phyloP scores from a whole-genome alignment of 2,329 filamentous ascomycete species.

The Cladosporium oxysporum region DNA sequence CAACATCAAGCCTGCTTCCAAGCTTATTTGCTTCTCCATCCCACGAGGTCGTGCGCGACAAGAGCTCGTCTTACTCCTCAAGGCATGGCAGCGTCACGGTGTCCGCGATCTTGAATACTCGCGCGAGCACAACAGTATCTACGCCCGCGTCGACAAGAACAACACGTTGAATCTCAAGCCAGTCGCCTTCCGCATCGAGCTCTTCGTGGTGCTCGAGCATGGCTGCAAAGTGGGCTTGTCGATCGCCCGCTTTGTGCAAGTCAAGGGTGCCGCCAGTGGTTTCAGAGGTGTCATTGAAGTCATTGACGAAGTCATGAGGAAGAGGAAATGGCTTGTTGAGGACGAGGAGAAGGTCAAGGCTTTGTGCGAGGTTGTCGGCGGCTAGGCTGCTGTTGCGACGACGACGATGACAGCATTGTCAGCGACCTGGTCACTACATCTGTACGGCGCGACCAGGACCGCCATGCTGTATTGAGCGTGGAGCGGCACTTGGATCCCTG shows the following conservation, averaged over 20 bases:
- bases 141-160: conserved; percentile 70
- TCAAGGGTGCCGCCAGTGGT: conserved; percentile 85
- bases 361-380: conserved; percentile 44
- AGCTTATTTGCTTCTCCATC: conserved; percentile 73
- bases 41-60: conserved; percentile 72
- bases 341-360: conserved; percentile 50
- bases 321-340: conserved; percentile 66
- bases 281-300: conserved; percentile 82
- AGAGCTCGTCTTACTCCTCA: conserved; percentile 73
- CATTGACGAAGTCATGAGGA: conserved; percentile 67
- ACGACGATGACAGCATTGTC: neutral
- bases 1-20: conserved; percentile 79
- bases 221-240: conserved; percentile 74
- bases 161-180: conserved; percentile 85
- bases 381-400: conserved; percentile 21
- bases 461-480: neutral
- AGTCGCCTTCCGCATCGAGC: conserved; percentile 82
- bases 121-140: conserved; percentile 76
- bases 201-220: conserved; percentile 87
- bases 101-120: conserved; percentile 77
- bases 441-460: neutral
- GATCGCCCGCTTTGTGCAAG: conserved; percentile 83
- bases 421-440: neutral
- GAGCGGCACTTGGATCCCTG: neutral
- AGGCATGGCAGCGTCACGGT: conserved; percentile 76